These are phyloP conservation scores for Mortierella sp. DNA, from an alignment of 371 early-diverging fungal species.

Conservation along the genomic window DNA sequence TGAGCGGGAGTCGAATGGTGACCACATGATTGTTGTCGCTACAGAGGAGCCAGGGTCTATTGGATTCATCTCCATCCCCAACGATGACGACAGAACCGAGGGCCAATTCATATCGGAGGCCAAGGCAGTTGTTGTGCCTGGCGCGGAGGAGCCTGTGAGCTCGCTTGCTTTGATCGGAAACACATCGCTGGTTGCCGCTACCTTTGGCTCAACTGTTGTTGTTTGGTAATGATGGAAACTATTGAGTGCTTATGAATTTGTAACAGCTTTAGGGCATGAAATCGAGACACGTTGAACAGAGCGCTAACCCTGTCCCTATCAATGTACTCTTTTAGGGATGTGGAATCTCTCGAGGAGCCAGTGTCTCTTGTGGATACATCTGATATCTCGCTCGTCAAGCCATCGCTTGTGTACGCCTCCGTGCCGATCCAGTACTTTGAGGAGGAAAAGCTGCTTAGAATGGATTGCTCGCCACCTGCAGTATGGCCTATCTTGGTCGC, in stretches of 20 bases:
- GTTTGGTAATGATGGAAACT: constrained; percentile 4
- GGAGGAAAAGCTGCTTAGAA: constrained; percentile 11
- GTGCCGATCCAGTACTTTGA: constrained; percentile 34
- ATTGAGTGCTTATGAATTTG: not conserved
- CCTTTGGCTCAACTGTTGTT: not conserved
- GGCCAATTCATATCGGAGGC: not conserved
- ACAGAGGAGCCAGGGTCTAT: constrained; percentile 25
- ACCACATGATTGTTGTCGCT: constrained; percentile 16
- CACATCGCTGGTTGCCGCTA: constrained; percentile 6
- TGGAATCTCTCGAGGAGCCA: not conserved
- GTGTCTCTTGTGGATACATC: not conserved
- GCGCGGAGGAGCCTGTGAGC: not conserved
- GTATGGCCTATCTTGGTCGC: constrained; percentile 32
- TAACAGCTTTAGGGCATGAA: not conserved
- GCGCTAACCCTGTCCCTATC: not conserved
- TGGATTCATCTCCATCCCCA: constrained; percentile 19
- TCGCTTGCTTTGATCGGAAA: constrained; percentile 3
- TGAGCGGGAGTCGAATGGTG: not conserved
- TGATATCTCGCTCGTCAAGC: not conserved
- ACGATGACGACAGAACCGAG: not conserved
- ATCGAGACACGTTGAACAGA: not conserved
- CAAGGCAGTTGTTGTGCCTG: not conserved
- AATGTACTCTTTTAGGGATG: not conserved
- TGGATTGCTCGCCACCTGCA: constrained; percentile 11
- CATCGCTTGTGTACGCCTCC: constrained; percentile 23